Conservation (phyloP, 2,329 filamentous ascomycete species). For the Chaetothyriales sp. region DNA sequence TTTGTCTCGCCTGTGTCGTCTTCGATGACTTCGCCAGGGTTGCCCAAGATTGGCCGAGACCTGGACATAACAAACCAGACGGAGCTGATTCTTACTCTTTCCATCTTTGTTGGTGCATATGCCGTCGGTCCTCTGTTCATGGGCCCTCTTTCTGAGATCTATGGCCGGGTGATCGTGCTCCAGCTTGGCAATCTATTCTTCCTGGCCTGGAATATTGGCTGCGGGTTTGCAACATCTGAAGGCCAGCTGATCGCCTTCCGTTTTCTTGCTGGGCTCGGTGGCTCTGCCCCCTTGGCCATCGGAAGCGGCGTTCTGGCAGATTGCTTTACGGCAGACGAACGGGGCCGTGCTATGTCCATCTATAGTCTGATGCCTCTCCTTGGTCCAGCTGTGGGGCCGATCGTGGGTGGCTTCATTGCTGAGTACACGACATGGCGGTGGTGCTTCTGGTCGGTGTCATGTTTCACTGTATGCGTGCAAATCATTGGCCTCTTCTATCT, state of each 20-base stretch:
- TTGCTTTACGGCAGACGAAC: slow-evolving; percentile 44
- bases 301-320: slow-evolving; percentile 40
- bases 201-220: slow-evolving; percentile 44
- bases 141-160: slow-evolving; percentile 41
- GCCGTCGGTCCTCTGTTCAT: slow-evolving; percentile 38
- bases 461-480: slow-evolving; percentile 47
- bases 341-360: slow-evolving; percentile 46
- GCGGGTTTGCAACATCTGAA: slow-evolving; percentile 40
- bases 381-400: slow-evolving; percentile 50
- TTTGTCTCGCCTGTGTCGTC: slow-evolving; percentile 50
- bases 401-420: slow-evolving; percentile 50
- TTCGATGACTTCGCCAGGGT: slow-evolving; percentile 41
- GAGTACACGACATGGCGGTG: slow-evolving; percentile 54
- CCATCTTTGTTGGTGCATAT: slow-evolving; percentile 41
- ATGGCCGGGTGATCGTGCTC: slow-evolving; percentile 39
- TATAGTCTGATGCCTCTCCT: slow-evolving; percentile 50
- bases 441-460: slow-evolving; percentile 55
- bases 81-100: slow-evolving; percentile 35
- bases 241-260: slow-evolving; percentile 42
- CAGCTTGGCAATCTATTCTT: slow-evolving; percentile 42
- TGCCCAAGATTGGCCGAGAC: slow-evolving; percentile 39
- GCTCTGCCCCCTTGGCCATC: slow-evolving; percentile 39
- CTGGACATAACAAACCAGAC: slow-evolving; percentile 36
- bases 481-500: slow-evolving; percentile 46
- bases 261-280: slow-evolving; percentile 44